Base-by-base conservation (phyloP, 305 asterid species). In the Rubia peregrina region DNA sequence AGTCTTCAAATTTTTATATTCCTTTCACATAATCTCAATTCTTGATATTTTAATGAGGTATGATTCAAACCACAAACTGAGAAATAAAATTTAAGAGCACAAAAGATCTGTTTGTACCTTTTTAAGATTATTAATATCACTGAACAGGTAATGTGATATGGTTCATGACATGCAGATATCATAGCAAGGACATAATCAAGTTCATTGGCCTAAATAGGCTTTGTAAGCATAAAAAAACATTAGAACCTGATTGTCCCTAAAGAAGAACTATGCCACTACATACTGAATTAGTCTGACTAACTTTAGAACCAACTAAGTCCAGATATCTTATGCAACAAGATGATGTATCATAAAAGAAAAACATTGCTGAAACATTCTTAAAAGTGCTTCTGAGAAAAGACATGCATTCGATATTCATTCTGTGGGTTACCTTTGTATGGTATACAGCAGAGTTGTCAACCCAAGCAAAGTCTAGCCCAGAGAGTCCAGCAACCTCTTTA, bases 381-480 rank as follows among this genome's bases (percentile, higher is more conserved):
- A 11, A 10, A 46, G 5, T 30, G 71, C 43, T 14, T 17, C 26
- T 66, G 21, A 22, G 24, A 3, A 68, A 68, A 68, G 46, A 36
- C 4, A 36, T 5, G 5, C 12, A 68, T 13, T 68, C 9, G 16
- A 26, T 14, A 48, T 68, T 11, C 30, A 48, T 42, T 26, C 42
- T 21, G 11, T 8, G 21, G 67, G 68, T 53, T 84, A 91, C 99
- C 96, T 91, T 91, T 38, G 98, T 94, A 83, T 94, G 99, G 85
- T 94, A 94, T 67, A 94, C 95, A 33, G 94, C 98, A 74, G 97
- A 87, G 62, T 86, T 80, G 76, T 90, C 99, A 65, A 85, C 75
- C 80, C 67, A 94, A 38, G 96, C 99, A 83, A 94, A 90, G 85
- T 94, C 99, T 49, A 94, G 99, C 61, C 99, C 98, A 10, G 99